phyloP scores from a whole-genome alignment of 192 early-diverging fungal genomes.

The Podila verticillata region DNA sequence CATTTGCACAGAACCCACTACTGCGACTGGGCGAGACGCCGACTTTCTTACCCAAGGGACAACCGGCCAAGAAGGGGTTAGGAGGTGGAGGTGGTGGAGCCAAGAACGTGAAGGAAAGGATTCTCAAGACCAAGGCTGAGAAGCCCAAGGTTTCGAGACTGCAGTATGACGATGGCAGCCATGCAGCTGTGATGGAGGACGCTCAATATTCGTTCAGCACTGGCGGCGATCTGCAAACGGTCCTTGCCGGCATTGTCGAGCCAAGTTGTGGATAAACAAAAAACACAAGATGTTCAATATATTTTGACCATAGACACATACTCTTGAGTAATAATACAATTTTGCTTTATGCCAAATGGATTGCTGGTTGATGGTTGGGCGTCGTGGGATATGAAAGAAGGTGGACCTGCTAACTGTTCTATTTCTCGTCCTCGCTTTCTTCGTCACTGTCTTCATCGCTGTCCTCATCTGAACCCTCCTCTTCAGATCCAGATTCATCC shows the following conservation, averaged over 20 bases:
- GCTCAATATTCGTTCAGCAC: slow-evolving; percentile 27
- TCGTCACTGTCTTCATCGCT: slow-evolving; percentile 48
- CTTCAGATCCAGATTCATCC: slow-evolving; percentile 44
- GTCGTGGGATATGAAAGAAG: not conserved
- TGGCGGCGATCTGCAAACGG: slow-evolving; percentile 32
- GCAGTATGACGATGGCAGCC: slow-evolving; percentile 40
- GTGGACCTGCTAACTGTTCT: not conserved
- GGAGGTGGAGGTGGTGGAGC: not conserved
- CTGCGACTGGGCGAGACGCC: slow-evolving; percentile 37
- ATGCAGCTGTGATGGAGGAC: slow-evolving; percentile 41
- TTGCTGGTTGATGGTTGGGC: not conserved
- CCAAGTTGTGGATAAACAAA: slow-evolving; percentile 46
- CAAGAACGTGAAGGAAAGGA: slow-evolving; percentile 37
- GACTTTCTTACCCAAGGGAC: slow-evolving; percentile 22
- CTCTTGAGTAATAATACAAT: not conserved
- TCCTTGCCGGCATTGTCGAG: slow-evolving; percentile 44
- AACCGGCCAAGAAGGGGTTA: not conserved
- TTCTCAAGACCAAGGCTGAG: slow-evolving; percentile 33
- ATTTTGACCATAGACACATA: not conserved
- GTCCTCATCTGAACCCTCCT: slow-evolving; percentile 59
- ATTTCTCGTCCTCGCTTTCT: slow-evolving; percentile 54
- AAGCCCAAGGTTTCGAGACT: slow-evolving; percentile 31
- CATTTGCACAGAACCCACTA: slow-evolving; percentile 43
- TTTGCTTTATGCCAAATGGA: not conserved
- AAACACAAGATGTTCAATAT: slow-evolving; percentile 5